Conservation (phyloP, 805 yeast genomes). For the Candida corydali region DNA sequence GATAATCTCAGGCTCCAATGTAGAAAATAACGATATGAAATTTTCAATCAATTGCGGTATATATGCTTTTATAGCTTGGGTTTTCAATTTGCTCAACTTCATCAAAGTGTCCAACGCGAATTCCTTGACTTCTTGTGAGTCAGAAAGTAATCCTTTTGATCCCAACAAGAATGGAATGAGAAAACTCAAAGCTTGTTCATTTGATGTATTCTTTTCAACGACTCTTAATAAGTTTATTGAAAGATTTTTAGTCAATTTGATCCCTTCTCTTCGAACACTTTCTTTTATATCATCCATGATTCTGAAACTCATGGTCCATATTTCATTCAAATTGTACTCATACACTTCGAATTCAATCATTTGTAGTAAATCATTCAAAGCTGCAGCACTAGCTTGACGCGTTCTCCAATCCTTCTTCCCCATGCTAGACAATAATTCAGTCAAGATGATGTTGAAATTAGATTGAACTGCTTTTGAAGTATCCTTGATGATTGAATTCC, state of each 20-base stretch:
- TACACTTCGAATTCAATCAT: conserved; percentile 53
- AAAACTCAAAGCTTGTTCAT: conserved; percentile 44
- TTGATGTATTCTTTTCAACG: conserved; percentile 43
- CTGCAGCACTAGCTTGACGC: conserved; percentile 80
- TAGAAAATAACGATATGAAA: conserved; percentile 69
- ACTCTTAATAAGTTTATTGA: conserved; percentile 59
- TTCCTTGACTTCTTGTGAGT: conserved; percentile 76
- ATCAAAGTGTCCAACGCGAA: conserved; percentile 76
- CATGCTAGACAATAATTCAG: conserved; percentile 64
- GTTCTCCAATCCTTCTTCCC: conserved; percentile 89
- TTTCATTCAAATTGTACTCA: conserved; percentile 50
- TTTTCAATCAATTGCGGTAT: conserved; percentile 67
- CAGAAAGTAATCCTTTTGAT: conserved; percentile 71
- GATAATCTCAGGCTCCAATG: conserved; percentile 85
- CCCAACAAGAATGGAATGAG: conserved; percentile 81
- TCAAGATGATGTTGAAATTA: conserved; percentile 55
- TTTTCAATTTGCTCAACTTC: conserved; percentile 62
- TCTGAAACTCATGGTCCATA: conserved; percentile 88
- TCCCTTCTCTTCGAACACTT: conserved; percentile 81
- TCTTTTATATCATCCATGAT: conserved; percentile 92
- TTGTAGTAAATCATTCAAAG: conserved; percentile 64
- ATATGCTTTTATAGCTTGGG: conserved; percentile 58
- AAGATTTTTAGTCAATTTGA: conserved; percentile 59
- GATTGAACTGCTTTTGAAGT: conserved; percentile 49
- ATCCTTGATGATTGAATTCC: conserved; percentile 69